Percentiles rank a stretch among this genome's conserved stretches.
phyloP scores from a whole-genome alignment of 2,329 filamentous ascomycete species.

The Fusarium robinianum region DNA sequence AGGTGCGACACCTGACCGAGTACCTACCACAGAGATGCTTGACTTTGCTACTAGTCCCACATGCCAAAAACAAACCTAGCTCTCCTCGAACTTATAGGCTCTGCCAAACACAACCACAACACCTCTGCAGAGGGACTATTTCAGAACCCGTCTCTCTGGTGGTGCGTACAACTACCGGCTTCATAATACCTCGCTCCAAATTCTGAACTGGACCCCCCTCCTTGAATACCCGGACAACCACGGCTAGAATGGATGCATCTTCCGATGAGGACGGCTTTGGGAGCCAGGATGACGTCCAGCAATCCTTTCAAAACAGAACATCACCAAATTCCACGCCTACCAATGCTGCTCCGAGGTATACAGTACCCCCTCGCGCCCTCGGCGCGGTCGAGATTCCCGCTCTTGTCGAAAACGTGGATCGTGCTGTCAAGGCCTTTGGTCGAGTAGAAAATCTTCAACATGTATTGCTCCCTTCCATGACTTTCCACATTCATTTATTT shows the following conservation, averaged over 20 bases:
- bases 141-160: too few species aligned
- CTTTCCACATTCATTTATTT: background rate
- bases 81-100: too few species aligned
- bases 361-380: slow-evolving; percentile 42
- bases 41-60: too few species aligned
- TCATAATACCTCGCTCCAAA: too few species aligned
- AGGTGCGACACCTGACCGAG: too few species aligned
- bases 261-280: slow-evolving; percentile 32
- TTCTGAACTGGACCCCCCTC: too few species aligned
- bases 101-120: too few species aligned
- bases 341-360: slow-evolving; percentile 41
- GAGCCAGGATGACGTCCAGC: slow-evolving; percentile 23
- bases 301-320: slow-evolving; percentile 13
- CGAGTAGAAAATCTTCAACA: slow-evolving; percentile 45
- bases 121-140: too few species aligned
- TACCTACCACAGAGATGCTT: too few species aligned
- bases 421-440: slow-evolving; percentile 49
- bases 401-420: slow-evolving; percentile 49
- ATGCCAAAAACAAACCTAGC: too few species aligned
- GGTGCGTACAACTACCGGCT: too few species aligned
- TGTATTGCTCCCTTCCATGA: slow-evolving; percentile 36
- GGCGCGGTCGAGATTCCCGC: slow-evolving; percentile 51
- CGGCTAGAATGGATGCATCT: slow-evolving; percentile 16
- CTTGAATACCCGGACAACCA: too few species aligned
- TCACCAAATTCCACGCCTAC: slow-evolving; percentile 6